Evolutionary conservation across 148 eudicot genomes (phyloP), one percentile per base, ranked within the genome.

Genomic region (Nepenthes gracilis): DNA sequence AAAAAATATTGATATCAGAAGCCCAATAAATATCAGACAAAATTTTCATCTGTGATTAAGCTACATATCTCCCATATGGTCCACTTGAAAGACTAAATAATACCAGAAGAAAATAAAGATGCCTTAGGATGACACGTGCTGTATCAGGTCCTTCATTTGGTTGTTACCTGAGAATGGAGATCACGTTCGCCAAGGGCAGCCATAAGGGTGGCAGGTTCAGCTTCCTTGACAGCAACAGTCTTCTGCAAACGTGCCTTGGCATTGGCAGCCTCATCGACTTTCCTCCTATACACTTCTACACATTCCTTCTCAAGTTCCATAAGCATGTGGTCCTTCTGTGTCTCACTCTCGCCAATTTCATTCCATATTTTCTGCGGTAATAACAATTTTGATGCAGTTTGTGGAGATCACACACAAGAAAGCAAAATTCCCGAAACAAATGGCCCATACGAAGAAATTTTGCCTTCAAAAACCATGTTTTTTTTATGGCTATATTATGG

Each of bases 301-400:
- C 87, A 83, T 69, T 83, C 87, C 64, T 70, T 70, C 61, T 77
- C 87, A 54, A 83, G 69, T 58, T 83, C 87, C 73, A 74, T 55
- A 57, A 83, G 60, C 87, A 83, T 74, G 2, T 78, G 72, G 35
- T 83, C 80, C 70, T 68, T 79, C 33, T 83, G 81, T 37, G 74
- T 71, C 49, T 77, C 77, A 65, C 43, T 83, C 63, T 83, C 87
- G 6, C 87, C 87, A 62, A 83, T 79, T 11, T 45, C 87, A 56
- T 60, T 61, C 87, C 87, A 83, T 72, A 83, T 60, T 77, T 83
- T 77, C 87, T 83, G 78, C 65, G 32, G 23, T 23, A 23, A 23
- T 23, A 23, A 23, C 23, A 23, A 23, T 23, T 23, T 23, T 23
- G 23, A 23, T 23, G 23, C 23, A 23, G 23, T 23, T 23, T 23